Evolutionary conservation across 768 basidiomycete species (phyloP).

Genomic region (Amylocystis lapponica): DNA sequence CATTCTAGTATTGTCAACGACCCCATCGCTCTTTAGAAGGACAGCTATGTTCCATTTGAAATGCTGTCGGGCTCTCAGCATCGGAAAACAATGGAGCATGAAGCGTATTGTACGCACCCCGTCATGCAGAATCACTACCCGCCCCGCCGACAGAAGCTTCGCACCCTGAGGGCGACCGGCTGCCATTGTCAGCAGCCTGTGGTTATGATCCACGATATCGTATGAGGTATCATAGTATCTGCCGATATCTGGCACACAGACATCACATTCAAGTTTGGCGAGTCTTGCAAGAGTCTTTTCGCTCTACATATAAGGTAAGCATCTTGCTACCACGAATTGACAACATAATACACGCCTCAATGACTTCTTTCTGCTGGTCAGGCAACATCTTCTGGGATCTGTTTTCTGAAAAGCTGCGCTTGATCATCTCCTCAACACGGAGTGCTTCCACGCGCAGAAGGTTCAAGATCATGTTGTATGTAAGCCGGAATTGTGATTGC

Average conservation of each 20-base stretch:
- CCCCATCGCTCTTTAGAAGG: slow-evolving; percentile 53
- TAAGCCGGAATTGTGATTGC: slow-evolving; percentile 92
- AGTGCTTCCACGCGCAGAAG: slow-evolving; percentile 93
- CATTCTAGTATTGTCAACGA: slow-evolving; percentile 42
- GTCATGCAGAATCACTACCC: slow-evolving; percentile 81
- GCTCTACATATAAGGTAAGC: slow-evolving; percentile 38
- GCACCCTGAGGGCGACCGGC: slow-evolving; percentile 53
- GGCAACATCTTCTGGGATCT: slow-evolving; percentile 88
- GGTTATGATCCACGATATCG: slow-evolving; percentile 58
- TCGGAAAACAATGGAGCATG: not conserved
- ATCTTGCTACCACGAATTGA: slow-evolving; percentile 5
- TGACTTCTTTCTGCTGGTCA: slow-evolving; percentile 85
- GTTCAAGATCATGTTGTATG: slow-evolving; percentile 99
- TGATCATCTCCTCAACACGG: slow-evolving; percentile 98
- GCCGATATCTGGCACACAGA: slow-evolving; percentile 70
- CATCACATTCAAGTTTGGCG: slow-evolving; percentile 58
- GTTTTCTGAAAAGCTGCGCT: slow-evolving; percentile 97
- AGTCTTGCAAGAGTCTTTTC: slow-evolving; percentile 63
- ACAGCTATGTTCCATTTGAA: slow-evolving; percentile 67
- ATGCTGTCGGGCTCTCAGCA: slow-evolving; percentile 45
- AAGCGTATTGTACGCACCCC: slow-evolving; percentile 53
- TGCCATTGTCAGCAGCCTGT: slow-evolving; percentile 55
- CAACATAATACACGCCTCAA: slow-evolving; percentile 50
- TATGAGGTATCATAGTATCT: slow-evolving; percentile 68
- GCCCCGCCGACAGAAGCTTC: slow-evolving; percentile 64